Evolutionary conservation across 2,329 filamentous ascomycete genomes (phyloP), one percentile per base, ranked within the genome.

Genomic region (Fonsecaea erecta): DNA sequence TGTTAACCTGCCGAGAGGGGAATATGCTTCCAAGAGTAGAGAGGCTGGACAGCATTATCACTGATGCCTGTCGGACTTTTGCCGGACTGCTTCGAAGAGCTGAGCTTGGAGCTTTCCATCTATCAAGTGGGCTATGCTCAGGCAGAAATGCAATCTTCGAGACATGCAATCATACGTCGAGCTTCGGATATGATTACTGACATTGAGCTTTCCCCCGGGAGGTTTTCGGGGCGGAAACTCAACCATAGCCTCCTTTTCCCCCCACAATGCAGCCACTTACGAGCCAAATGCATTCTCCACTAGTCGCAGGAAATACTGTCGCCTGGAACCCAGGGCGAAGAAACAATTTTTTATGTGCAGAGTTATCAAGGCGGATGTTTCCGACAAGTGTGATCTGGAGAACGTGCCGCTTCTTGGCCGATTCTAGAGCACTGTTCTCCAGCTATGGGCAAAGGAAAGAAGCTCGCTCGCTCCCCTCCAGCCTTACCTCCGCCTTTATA

Each of bases 361-460:
- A n/a, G 16, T 40, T 16, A 40, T 5, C 1, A n/a, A 3, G 43
- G 18, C 26, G 43, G 18, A 24, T 7, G 21, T 6, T 46, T 14
- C 16, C 3, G 11, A 24, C 43, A 26, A 48, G 21, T 6, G 26
- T 26, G 12, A 26, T 24, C 21, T 11, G 8, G 4, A 48, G 43
- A 12, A 24, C 26, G 43, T 21, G 43, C 43, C 6, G 43, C 43
- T 26, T 2, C 43, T 51, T 16, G 34, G 7, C 16, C n/a, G 9
- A 12, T 9, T 56, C 53, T 18, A 26, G 14, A 26, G 5, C 32
- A 16, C 3, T 8, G 26, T 21, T 37, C 16, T 21, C 43, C 21
- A n/a, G 28, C 30, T 16, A 60, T 60, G 56, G 56, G 56, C 3
- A 52, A 60, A 30, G 28, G 34, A 21, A 37, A 60, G 32, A n/a